Percentiles rank a stretch among this genome's conserved stretches.
Evolutionary conservation across 225 moss, liverwort and hornwort species (phyloP).

Genomic region (Marchantia paleacea): DNA sequence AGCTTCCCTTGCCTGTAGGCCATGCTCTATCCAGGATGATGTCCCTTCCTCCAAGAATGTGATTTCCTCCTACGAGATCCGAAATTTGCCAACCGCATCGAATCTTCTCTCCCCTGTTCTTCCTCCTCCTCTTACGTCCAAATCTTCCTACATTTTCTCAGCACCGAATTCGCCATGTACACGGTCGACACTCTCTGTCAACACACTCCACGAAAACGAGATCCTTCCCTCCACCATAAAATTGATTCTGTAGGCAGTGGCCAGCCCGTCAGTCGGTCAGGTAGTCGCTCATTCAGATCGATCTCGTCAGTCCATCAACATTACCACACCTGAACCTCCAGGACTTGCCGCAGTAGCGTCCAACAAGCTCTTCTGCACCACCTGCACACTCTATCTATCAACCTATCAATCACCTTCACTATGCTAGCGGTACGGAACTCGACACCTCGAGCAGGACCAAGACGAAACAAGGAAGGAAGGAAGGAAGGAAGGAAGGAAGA

Average conservation of each 20-base stretch:
- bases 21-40: neutral
- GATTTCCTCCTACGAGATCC: slow-evolving; percentile 8
- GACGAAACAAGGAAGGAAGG: neutral
- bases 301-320: neutral
- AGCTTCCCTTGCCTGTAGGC: neutral
- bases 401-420: neutral
- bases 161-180: neutral
- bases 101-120: neutral
- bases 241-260: too few relatives aligned
- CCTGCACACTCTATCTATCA: neutral
- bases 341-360: neutral
- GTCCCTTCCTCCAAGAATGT: neutral
- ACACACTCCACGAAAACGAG: neutral
- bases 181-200: neutral
- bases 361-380: neutral
- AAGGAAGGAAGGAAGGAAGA: neutral
- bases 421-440: neutral
- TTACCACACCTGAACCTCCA: slow-evolving; percentile 2
- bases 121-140: neutral
- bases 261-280: too few relatives aligned
- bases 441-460: neutral
- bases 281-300: neutral
- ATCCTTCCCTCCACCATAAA: neutral
- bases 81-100: neutral
- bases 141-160: neutral